Evolutionary conservation across 2,329 filamentous ascomycete species (phyloP).

Genomic region (Fusarium nodosum): DNA sequence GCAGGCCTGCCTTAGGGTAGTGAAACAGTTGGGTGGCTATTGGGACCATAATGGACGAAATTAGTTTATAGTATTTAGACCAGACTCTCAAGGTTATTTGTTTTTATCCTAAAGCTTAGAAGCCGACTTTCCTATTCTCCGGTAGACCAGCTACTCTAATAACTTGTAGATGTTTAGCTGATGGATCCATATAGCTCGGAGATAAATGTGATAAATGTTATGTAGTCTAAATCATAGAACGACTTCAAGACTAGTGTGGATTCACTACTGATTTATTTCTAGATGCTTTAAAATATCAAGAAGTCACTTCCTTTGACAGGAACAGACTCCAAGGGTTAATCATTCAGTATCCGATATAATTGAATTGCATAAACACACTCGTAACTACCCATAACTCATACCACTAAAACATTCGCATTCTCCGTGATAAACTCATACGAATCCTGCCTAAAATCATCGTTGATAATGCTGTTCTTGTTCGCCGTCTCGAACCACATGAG

Average conservation of each 20-base stretch:
- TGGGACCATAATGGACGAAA: neutral
- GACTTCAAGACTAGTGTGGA: no score
- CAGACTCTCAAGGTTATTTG: neutral
- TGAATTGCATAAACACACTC: neutral
- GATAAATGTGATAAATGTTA: neutral
- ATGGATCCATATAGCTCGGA: neutral
- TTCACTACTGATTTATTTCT: neutral
- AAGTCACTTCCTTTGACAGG: neutral
- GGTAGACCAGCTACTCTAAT: neutral
- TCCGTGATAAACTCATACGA: slow-evolving; percentile 49
- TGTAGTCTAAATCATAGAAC: neutral
- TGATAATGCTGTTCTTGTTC: slow-evolving; percentile 50
- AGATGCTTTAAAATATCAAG: neutral
- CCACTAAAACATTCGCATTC: slow-evolving; percentile 45
- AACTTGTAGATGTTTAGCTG: neutral
- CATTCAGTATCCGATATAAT: neutral
- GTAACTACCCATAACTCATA: slow-evolving; percentile 23
- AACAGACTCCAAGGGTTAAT: neutral
- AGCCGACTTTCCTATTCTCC: neutral
- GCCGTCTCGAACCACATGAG: slow-evolving; percentile 63
- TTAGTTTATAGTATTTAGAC: neutral
- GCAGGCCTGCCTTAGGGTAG: no score
- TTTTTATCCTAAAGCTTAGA: neutral
- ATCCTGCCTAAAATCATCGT: slow-evolving; percentile 57
- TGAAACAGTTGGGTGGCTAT: neutral